Evolutionary conservation across 192 early-diverging fungal species (phyloP).

Genomic region (Coemansia erecta): DNA sequence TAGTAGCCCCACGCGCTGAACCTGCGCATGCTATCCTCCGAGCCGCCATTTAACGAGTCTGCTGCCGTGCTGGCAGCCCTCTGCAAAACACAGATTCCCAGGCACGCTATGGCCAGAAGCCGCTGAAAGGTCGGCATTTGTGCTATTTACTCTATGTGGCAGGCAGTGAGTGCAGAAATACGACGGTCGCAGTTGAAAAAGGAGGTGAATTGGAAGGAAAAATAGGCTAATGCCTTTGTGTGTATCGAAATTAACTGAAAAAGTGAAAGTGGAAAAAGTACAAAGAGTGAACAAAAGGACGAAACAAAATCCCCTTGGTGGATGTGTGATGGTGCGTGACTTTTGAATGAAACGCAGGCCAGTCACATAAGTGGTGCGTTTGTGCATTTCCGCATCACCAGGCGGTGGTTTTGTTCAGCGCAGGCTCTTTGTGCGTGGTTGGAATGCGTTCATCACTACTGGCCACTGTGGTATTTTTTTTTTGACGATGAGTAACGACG

Average conservation of each 20-base stretch:
- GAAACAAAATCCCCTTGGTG: not conserved
- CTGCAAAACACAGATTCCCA: constrained; percentile 5
- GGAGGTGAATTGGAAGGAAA: not conserved
- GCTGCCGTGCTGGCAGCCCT: not conserved
- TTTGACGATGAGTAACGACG: constrained; percentile 7
- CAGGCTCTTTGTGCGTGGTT: too few species aligned
- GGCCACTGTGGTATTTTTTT: too few species aligned
- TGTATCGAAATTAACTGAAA: not conserved
- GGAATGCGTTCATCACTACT: too few species aligned
- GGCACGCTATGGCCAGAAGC: not conserved
- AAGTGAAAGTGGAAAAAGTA: not conserved
- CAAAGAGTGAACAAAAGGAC: not conserved
- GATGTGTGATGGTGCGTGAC: too few species aligned
- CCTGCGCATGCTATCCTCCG: not conserved
- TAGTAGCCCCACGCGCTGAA: constrained; percentile 5
- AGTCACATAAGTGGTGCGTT: too few species aligned
- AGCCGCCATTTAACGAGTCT: not conserved
- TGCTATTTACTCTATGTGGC: not conserved
- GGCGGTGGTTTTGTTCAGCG: too few species aligned
- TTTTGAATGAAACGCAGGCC: too few species aligned
- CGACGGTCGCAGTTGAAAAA: not conserved
- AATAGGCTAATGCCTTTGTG: not conserved
- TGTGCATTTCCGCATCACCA: too few species aligned
- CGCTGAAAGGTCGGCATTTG: not conserved
- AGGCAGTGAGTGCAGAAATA: not conserved